These are phyloP conservation scores for Trichophyton schoenleinii DNA, from an alignment of 2,329 filamentous ascomycete genomes.

Conservation along the genomic window DNA sequence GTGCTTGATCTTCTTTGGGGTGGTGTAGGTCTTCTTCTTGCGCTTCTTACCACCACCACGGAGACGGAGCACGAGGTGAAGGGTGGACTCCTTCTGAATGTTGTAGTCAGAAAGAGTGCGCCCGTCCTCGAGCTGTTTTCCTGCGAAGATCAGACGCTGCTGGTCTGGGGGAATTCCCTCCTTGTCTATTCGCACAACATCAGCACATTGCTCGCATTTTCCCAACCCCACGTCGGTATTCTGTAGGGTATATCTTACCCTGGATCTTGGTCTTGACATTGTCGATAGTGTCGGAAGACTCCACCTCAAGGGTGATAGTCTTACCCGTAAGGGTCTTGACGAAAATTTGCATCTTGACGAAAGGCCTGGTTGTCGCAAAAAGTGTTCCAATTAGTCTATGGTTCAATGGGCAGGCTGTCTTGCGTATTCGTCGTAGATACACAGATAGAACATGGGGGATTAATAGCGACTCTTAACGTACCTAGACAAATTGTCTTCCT, in stretches of 20 bases:
- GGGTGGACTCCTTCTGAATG: conserved; percentile 99
- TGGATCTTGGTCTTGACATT: conserved; percentile 99
- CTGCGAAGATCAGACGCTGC: conserved; percentile 98
- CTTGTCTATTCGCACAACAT: conserved; percentile 62
- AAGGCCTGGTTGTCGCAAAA: conserved; percentile 26
- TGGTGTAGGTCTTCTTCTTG: conserved; percentile 99
- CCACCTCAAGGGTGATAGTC: conserved; percentile 99
- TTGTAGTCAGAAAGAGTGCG: conserved; percentile 99
- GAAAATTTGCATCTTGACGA: conserved; percentile 42
- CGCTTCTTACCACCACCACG: conserved; percentile 99
- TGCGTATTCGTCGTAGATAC: not conserved
- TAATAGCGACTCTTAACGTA: conserved; percentile 23
- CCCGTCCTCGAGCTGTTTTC: conserved; percentile 99
- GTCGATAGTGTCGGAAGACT: conserved; percentile 99
- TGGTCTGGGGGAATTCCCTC: conserved; percentile 98
- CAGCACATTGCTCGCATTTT: not conserved
- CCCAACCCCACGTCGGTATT: too few relatives aligned
- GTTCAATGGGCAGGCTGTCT: not conserved
- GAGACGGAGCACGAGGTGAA: conserved; percentile 94
- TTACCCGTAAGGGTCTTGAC: conserved; percentile 80
- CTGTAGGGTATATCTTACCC: conserved; percentile 34
- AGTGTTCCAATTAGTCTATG: not conserved
- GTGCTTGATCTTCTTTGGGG: conserved; percentile 99
- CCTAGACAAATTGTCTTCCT: conserved; percentile 53
- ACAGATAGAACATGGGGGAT: not conserved